phyloP scores from a whole-genome alignment of 2,329 filamentous ascomycete genomes.

The Diaporthe sp. region DNA sequence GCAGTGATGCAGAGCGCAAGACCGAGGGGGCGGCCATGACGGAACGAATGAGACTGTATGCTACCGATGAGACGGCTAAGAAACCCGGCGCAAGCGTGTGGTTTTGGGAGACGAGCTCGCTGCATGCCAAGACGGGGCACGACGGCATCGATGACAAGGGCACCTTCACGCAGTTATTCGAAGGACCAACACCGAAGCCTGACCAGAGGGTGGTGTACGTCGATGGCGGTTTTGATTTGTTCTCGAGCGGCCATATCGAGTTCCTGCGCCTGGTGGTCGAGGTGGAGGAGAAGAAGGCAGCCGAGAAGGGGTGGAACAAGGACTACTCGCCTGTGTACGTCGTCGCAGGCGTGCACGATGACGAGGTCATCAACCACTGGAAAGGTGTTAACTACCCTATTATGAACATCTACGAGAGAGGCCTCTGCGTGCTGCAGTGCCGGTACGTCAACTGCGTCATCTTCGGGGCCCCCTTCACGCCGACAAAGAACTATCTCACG shows the following conservation, averaged over 20 bases:
- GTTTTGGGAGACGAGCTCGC: slow-evolving; percentile 77
- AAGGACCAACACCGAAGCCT: slow-evolving; percentile 77
- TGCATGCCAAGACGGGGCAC: slow-evolving; percentile 58
- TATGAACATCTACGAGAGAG: slow-evolving; percentile 99
- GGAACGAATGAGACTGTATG: slow-evolving; percentile 86
- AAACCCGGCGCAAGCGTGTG: slow-evolving; percentile 86
- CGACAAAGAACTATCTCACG: slow-evolving; percentile 82
- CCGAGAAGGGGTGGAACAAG: slow-evolving; percentile 79
- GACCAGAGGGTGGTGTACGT: slow-evolving; percentile 94
- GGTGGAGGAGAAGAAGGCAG: slow-evolving; percentile 79
- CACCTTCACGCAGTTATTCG: slow-evolving; percentile 76
- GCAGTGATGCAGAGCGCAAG: slow-evolving; percentile 75
- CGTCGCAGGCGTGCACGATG: slow-evolving; percentile 94
- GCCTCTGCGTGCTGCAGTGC: slow-evolving; percentile 95
- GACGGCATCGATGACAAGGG: slow-evolving; percentile 72
- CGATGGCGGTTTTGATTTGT: slow-evolving; percentile 96
- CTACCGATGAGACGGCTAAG: slow-evolving; percentile 86
- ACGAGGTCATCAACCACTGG: slow-evolving; percentile 95
- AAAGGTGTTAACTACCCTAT: slow-evolving; percentile 99
- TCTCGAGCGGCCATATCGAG: slow-evolving; percentile 96
- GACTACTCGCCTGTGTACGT: slow-evolving; percentile 89
- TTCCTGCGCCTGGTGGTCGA: slow-evolving; percentile 85
- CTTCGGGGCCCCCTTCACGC: slow-evolving; percentile 91
- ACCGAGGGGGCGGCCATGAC: slow-evolving; percentile 77
- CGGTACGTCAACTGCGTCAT: slow-evolving; percentile 91